Evolutionary conservation across 306 rosid species (phyloP).

Genomic region (Bauhinia variegata): DNA sequence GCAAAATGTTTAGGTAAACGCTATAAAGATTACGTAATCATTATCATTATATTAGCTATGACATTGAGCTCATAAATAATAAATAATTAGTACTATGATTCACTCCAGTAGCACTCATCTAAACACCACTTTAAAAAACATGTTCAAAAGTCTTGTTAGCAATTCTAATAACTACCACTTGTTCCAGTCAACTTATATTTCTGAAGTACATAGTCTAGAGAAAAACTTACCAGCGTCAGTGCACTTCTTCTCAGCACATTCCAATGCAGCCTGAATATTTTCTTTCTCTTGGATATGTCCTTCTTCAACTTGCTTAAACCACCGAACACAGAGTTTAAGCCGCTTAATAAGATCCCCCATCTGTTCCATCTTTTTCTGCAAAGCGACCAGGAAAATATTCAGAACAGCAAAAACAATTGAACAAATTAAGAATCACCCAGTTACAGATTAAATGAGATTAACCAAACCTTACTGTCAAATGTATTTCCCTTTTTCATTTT

Average conservation of each 20-base stretch:
- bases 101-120: neutral
- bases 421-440: neutral
- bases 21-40: too few species aligned
- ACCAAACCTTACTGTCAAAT: constrained; percentile 70
- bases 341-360: constrained; percentile 59
- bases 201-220: neutral
- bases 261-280: constrained; percentile 61
- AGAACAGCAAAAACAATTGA: neutral
- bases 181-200: neutral
- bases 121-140: neutral
- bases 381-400: neutral
- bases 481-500: constrained; percentile 60
- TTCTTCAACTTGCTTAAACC: constrained; percentile 68
- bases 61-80: neutral
- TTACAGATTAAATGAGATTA: neutral
- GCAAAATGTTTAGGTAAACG: constrained; percentile 14
- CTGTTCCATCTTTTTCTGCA: constrained; percentile 68
- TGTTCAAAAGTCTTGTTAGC: neutral
- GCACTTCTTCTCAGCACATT: constrained; percentile 68
- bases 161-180: neutral
- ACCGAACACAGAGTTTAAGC: constrained; percentile 71
- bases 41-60: too few species aligned
- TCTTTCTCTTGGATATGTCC: constrained; percentile 61
- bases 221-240: constrained; percentile 58
- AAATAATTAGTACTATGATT: neutral